These are phyloP conservation scores for Trypanosoma brucei DNA, from an alignment of 208 protist genomes.

Conservation along the genomic window DNA sequence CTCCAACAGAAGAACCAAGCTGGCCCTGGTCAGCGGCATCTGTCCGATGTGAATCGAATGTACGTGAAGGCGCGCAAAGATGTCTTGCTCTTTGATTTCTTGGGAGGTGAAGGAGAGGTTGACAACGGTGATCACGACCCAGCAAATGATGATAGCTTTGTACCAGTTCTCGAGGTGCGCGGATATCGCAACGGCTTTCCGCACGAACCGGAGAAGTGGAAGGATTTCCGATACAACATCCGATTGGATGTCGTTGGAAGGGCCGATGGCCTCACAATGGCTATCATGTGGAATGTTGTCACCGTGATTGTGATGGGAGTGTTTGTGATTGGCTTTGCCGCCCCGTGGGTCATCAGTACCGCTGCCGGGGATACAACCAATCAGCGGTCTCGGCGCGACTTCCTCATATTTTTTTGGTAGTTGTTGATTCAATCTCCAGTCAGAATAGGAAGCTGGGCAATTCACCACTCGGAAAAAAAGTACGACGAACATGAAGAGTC, in stretches of 20 bases:
- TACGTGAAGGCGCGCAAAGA: slow-evolving; percentile 6
- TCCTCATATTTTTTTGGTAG: slow-evolving; percentile 15
- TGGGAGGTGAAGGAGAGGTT: slow-evolving; percentile 15
- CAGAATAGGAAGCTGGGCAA: no score
- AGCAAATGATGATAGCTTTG: background rate
- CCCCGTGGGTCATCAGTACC: slow-evolving; percentile 3
- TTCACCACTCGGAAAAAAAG: no score
- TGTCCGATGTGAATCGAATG: slow-evolving; percentile 9
- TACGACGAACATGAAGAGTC: no score
- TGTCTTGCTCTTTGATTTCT: slow-evolving; percentile 16
- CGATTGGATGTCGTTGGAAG: slow-evolving; percentile 11
- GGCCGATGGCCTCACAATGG: background rate
- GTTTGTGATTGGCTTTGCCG: background rate
- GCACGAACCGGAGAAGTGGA: slow-evolving; percentile 9
- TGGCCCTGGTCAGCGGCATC: slow-evolving; percentile 5
- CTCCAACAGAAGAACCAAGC: background rate
- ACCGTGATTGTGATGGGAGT: background rate
- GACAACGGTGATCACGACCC: background rate
- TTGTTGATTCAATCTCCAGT: background rate
- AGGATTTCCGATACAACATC: slow-evolving; percentile 13
- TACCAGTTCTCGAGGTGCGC: slow-evolving; percentile 14
- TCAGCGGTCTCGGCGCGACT: slow-evolving; percentile 9
- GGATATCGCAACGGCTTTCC: slow-evolving; percentile 16
- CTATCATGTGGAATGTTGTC: background rate
- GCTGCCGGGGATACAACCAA: slow-evolving; percentile 5